These are phyloP conservation scores for Asterochloris sp. DNA, from an alignment of 139 green algal genomes.

Conservation along the genomic window DNA sequence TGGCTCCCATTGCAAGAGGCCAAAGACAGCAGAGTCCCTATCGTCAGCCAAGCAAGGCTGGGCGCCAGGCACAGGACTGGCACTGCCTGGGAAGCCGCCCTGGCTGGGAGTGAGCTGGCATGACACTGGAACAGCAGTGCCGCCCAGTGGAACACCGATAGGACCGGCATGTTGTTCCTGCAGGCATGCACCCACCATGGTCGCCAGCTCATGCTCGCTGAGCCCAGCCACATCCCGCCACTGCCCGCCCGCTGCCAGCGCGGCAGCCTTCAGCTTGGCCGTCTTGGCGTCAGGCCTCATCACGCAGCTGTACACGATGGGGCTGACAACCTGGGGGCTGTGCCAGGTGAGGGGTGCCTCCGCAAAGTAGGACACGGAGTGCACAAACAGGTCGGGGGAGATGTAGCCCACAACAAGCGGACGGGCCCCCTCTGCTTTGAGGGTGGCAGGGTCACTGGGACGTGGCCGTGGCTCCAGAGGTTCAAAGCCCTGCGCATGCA, in stretches of 20 bases:
- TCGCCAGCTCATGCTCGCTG: slow-evolving; percentile 61
- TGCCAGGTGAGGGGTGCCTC: slow-evolving; percentile 82
- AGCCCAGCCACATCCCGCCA: slow-evolving; percentile 62
- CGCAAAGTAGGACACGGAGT: slow-evolving; percentile 96
- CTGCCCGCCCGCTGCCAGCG: slow-evolving; percentile 52
- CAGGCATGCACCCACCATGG: slow-evolving; percentile 16
- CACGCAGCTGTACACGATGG: slow-evolving; percentile 61
- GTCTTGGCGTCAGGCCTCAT: slow-evolving; percentile 79
- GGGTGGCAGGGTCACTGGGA: not conserved
- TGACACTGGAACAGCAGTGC: too few relatives aligned
- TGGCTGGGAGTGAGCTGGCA: too few relatives aligned
- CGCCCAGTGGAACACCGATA: not conserved
- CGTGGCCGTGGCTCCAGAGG: not conserved
- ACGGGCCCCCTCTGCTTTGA: not conserved
- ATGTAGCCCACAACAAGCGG: slow-evolving; percentile 83
- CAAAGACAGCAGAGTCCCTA: too few relatives aligned
- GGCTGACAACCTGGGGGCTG: slow-evolving; percentile 14
- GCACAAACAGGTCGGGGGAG: slow-evolving; percentile 93
- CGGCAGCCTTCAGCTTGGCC: slow-evolving; percentile 41
- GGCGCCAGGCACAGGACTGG: too few relatives aligned
- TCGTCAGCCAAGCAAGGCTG: too few relatives aligned
- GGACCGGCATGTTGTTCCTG: too few relatives aligned
- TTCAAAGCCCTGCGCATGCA: not conserved
- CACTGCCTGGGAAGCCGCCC: too few relatives aligned
- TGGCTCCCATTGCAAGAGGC: too few relatives aligned